These are phyloP conservation scores for Hypericum perforatum DNA, from an alignment of 345 rosid genomes.

Conservation along the genomic window DNA sequence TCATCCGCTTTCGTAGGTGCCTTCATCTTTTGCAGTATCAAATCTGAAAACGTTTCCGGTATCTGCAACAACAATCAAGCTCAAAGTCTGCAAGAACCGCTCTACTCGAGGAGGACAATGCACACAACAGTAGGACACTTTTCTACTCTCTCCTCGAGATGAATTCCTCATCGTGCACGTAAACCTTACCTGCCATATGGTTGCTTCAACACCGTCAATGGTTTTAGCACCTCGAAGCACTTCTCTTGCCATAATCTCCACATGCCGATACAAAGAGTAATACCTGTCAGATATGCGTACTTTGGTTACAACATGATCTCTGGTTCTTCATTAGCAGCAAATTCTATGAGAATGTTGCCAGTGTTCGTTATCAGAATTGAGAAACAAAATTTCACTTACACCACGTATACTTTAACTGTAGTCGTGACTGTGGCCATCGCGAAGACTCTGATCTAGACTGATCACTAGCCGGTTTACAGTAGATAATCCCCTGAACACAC, in stretches of 20 bases:
- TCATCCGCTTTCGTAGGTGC: conserved; percentile 65
- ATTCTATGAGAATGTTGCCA: too few species aligned
- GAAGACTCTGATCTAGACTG: too few species aligned
- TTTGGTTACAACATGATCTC: too few species aligned
- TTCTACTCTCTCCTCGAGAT: background rate
- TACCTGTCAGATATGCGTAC: conserved; percentile 26
- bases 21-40: conserved; percentile 66
- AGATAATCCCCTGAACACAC: too few species aligned
- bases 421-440: too few species aligned
- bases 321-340: too few species aligned
- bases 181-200: conserved; percentile 70
- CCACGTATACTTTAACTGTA: too few species aligned
- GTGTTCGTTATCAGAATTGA: too few species aligned
- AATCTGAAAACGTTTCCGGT: conserved; percentile 58
- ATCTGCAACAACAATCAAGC: conserved; percentile 26
- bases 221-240: conserved; percentile 67
- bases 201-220: conserved; percentile 72
- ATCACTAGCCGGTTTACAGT: too few species aligned
- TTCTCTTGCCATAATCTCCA: conserved; percentile 84
- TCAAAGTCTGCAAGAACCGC: too few species aligned
- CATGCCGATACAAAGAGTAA: conserved; percentile 76
- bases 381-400: too few species aligned
- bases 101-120: too few species aligned
- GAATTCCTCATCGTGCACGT: background rate
- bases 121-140: conserved; percentile 3